A percentile compares a stretch with the other conserved stretches of the same genome.
These are phyloP conservation scores for Solanum hybrid DNA, from an alignment of 305 asterid genomes.

Conservation along the genomic window DNA sequence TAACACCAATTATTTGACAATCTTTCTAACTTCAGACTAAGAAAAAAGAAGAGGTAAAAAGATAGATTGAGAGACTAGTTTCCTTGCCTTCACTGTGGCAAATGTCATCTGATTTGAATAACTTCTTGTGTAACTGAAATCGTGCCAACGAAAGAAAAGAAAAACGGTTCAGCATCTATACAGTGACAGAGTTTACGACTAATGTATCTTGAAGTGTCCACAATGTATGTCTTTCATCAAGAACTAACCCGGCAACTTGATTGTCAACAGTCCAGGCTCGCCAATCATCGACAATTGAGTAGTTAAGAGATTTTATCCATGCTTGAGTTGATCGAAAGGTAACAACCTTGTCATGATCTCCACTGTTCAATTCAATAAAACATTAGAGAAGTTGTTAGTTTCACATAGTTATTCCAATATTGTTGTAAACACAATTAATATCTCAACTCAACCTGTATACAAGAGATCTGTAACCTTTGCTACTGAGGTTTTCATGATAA, in stretches of 20 bases:
- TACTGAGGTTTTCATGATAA: constrained; percentile 4
- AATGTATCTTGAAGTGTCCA: background rate
- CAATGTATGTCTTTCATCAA: background rate
- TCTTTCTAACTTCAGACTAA: background rate
- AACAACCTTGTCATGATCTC: background rate
- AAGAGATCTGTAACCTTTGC: constrained; percentile 9
- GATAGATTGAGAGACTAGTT: background rate
- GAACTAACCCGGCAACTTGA: constrained; percentile 5
- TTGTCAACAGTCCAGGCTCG: background rate
- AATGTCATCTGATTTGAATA: constrained; percentile 9
- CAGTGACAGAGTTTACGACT: background rate
- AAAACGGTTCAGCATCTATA: background rate
- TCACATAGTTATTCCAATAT: background rate
- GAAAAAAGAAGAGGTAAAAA: background rate
- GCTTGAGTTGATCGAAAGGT: background rate
- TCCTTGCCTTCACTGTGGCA: constrained; percentile 15
- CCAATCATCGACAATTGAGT: background rate
- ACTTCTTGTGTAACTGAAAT: constrained; percentile 10
- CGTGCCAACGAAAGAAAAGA: background rate
- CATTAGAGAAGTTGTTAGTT: background rate
- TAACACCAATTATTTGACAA: background rate
- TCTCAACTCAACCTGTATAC: constrained; percentile 1
- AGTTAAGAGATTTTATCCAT: constrained; percentile 5
- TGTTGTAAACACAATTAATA: background rate
- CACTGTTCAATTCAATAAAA: background rate